A percentile compares a stretch with the other conserved stretches of the same genome.
phyloP scores from a whole-genome alignment of 2,329 filamentous ascomycete species.

The Neurospora crassa region DNA sequence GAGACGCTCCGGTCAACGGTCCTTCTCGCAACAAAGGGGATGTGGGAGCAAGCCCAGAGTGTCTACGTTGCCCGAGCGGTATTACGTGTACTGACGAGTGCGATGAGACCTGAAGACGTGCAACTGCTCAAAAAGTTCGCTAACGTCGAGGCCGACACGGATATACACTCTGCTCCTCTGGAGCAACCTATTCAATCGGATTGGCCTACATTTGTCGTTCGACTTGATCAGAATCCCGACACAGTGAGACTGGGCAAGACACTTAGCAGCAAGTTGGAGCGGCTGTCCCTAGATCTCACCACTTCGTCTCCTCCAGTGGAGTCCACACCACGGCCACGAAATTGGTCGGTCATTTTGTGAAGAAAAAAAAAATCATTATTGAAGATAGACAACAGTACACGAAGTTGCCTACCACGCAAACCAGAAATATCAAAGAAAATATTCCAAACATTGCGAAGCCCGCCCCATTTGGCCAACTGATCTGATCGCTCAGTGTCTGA shows the following conservation, averaged over 20 bases:
- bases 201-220: conserved; percentile 15
- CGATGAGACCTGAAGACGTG: conserved; percentile 14
- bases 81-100: conserved; percentile 11
- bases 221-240: conserved; percentile 11
- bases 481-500: neutral
- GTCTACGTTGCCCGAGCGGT: conserved; percentile 12
- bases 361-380: neutral
- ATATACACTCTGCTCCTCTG: conserved; percentile 11
- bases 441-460: neutral
- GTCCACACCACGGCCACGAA: neutral
- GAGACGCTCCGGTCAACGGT: conserved; percentile 13
- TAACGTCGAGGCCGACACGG: conserved; percentile 10
- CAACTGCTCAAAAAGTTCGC: conserved; percentile 11
- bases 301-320: neutral
- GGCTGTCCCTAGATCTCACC: conserved; percentile 6
- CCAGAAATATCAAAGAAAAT: neutral
- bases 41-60: conserved; percentile 12
- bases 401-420: neutral
- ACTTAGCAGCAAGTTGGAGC: conserved; percentile 8
- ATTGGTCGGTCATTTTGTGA: neutral
- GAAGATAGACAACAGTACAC: neutral
- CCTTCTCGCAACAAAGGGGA: conserved; percentile 15
- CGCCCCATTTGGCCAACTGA: neutral
- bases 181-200: conserved; percentile 13
- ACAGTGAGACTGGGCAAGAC: conserved; percentile 5